Conservation (phyloP, 169 alveolate genomes). For the Babesia ovis region DNA sequence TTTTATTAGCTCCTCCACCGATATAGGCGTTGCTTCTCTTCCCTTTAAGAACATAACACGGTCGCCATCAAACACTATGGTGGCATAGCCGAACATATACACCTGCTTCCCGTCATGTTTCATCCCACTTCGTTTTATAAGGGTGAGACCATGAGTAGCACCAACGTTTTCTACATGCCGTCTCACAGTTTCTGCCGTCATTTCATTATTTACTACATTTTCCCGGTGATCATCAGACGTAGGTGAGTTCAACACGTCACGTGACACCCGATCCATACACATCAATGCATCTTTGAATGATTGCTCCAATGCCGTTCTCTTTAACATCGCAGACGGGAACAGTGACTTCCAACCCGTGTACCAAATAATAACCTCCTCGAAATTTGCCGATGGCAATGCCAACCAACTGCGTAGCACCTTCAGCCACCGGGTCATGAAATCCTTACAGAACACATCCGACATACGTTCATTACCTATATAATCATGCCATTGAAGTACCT, state of each 20-base stretch:
- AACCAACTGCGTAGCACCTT: constrained; percentile 29
- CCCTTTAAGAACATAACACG: constrained; percentile 11
- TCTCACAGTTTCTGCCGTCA: neutral
- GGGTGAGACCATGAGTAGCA: constrained; percentile 3
- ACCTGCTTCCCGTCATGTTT: constrained; percentile 36
- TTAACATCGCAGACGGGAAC: constrained; percentile 13
- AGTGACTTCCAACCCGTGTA: constrained; percentile 52
- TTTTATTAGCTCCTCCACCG: constrained; percentile 22
- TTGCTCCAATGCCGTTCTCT: constrained; percentile 7
- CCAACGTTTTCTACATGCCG: constrained; percentile 8
- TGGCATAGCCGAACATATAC: constrained; percentile 35
- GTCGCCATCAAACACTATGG: constrained; percentile 9
- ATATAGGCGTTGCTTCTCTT: neutral
- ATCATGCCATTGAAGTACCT: constrained; percentile 18
- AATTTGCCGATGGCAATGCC: constrained; percentile 18
- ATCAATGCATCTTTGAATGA: constrained; percentile 34
- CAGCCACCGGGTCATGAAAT: constrained; percentile 42
- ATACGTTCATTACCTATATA: constrained; percentile 8
- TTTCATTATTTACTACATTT: neutral
- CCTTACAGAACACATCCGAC: constrained; percentile 12
- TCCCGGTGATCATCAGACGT: neutral
- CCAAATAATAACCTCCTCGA: constrained; percentile 44
- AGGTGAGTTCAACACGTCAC: constrained; percentile 3
- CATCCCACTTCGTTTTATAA: constrained; percentile 18
- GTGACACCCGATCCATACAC: constrained; percentile 44